A percentile compares a stretch with the other conserved stretches of the same genome.
Evolutionary conservation across 345 rosid species (phyloP).

Genomic region (Excoecaria agallocha): DNA sequence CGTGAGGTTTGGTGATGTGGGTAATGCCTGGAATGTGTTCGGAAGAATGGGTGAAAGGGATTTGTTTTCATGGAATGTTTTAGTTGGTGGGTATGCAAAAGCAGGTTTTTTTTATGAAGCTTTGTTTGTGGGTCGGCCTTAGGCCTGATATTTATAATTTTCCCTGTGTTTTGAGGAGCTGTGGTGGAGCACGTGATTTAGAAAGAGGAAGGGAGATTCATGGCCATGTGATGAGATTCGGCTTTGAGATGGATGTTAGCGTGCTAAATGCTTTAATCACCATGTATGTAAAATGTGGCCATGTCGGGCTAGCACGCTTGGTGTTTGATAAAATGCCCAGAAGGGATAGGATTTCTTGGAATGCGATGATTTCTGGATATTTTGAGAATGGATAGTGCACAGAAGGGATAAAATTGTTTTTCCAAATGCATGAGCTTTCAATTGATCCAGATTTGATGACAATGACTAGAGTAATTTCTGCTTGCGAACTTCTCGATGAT

Average conservation of each 20-base stretch:
- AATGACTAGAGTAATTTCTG: slow-evolving; percentile 65
- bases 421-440: slow-evolving; percentile 57
- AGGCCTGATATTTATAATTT: slow-evolving; percentile 86
- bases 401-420: slow-evolving; percentile 64
- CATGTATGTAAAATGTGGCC: slow-evolving; percentile 78
- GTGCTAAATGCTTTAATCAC: slow-evolving; percentile 81
- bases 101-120: slow-evolving; percentile 83
- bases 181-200: slow-evolving; percentile 69
- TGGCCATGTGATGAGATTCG: slow-evolving; percentile 69
- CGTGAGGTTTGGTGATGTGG: slow-evolving; percentile 76
- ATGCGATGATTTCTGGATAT: slow-evolving; percentile 84
- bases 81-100: slow-evolving; percentile 86
- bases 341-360: slow-evolving; percentile 90
- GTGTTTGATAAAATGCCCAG: slow-evolving; percentile 68
- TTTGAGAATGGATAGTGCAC: slow-evolving; percentile 69
- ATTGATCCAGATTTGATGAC: slow-evolving; percentile 83
- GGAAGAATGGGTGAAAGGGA: slow-evolving; percentile 80
- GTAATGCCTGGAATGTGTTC: slow-evolving; percentile 80
- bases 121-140: slow-evolving; percentile 69
- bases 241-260: slow-evolving; percentile 69
- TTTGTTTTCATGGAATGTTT: slow-evolving; percentile 88
- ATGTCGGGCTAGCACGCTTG: slow-evolving; percentile 46
- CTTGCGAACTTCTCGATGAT: slow-evolving; percentile 43
- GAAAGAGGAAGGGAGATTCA: slow-evolving; percentile 79
- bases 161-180: slow-evolving; percentile 88